These are phyloP conservation scores for Zymoseptoria tritici DNA, from an alignment of 2,329 filamentous ascomycete genomes.

Conservation along the genomic window DNA sequence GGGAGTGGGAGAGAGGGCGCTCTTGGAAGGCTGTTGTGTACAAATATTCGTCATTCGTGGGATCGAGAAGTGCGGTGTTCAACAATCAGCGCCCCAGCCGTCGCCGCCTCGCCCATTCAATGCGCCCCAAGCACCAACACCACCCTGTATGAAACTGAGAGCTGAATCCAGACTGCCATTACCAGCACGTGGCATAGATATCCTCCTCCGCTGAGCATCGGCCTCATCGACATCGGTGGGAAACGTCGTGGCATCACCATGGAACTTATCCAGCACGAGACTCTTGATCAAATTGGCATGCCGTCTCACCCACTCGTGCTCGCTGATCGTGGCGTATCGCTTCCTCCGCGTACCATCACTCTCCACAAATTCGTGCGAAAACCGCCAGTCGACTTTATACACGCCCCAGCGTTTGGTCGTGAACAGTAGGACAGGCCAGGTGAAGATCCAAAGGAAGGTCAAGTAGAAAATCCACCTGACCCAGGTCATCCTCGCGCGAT, in stretches of 20 bases:
- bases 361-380: constrained; percentile 33
- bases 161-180: constrained; percentile 21
- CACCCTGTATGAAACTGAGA: constrained; percentile 19
- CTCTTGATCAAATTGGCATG: constrained; percentile 56
- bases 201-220: constrained; percentile 28
- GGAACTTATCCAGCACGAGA: constrained; percentile 52
- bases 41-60: not conserved
- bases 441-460: constrained; percentile 60
- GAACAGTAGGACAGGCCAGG: constrained; percentile 64
- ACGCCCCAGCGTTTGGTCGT: constrained; percentile 61
- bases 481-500: constrained; percentile 61
- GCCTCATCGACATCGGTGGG: constrained; percentile 36
- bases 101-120: constrained; percentile 11
- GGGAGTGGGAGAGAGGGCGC: too few relatives aligned
- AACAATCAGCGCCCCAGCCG: constrained; percentile 18
- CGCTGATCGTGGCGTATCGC: constrained; percentile 44
- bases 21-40: too few relatives aligned
- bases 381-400: constrained; percentile 57
- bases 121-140: constrained; percentile 21
- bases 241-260: constrained; percentile 33
- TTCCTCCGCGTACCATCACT: constrained; percentile 27
- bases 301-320: constrained; percentile 53
- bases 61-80: not conserved
- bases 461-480: constrained; percentile 58
- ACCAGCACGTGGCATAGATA: constrained; percentile 13